Base-by-base conservation (phyloP, 305 asterid species). In the Plantago lanceolata region DNA sequence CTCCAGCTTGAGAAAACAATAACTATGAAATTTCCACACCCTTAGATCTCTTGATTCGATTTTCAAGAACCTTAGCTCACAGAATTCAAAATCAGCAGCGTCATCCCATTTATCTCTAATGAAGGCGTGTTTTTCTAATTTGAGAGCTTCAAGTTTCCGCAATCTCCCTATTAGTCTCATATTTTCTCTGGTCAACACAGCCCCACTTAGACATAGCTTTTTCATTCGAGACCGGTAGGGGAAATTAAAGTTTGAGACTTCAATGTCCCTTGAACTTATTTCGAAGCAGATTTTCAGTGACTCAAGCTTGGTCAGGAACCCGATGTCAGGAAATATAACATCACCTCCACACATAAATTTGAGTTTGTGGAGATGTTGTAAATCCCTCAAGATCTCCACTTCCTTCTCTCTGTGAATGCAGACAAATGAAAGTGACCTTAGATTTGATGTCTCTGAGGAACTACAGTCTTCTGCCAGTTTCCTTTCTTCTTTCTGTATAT, bases 121-220 rank as follows among this genome's bases (percentile, higher is more conserved):
- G 18, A 71, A 57, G 17, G 72, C 62, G 21, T 14, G 12, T 7
- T 29, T 12, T 7, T n/a, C 61, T 17, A 75, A 51, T 67, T 75
- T 72, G 26, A 78, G 76, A 57, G 72, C 59, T 65, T 69, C 61
- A 57, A 75, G 78, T 0, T 66, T 26, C 7, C 44, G 56, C 67
- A 78, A 54, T 47, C 18, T 35, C 59, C 68, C 83, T 44, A 72
- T 14, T 15, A 21, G 0, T 14, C n/a, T 13, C 59, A 54, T 54
- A 17, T 26, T 24, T 4, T 21, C 12, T 73, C 68, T 65, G 19
- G 70, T 48, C 52, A 78, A 49, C 16, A 40, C 16, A 43, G 71
- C 59, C 5, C 51, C 29, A 6, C 18, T 12, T 8, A 78, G 37
- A 48, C 68, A 72, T 49, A 78, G 45, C 48, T 70, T 64, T 58